These are phyloP conservation scores for Inga leiocalycina DNA, from an alignment of 306 rosid genomes.

Conservation along the genomic window DNA sequence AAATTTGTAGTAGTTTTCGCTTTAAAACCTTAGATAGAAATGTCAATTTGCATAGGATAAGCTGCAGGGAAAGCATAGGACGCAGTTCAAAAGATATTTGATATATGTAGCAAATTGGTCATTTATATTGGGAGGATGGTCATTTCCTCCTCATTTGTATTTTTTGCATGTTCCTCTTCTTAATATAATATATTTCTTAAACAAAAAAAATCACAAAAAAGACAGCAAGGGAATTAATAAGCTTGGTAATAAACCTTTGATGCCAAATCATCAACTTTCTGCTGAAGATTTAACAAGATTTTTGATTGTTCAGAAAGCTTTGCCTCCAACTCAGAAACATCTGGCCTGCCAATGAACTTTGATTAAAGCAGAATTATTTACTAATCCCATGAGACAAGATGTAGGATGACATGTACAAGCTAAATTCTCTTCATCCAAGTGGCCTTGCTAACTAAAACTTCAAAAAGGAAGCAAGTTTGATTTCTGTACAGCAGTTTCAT, in stretches of 20 bases:
- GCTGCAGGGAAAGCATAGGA: not conserved
- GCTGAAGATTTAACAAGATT: conserved; percentile 87
- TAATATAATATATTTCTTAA: not conserved
- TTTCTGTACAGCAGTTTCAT: not conserved
- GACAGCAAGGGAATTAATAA: conserved; percentile 8
- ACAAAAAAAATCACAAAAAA: not conserved
- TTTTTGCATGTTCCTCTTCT: not conserved
- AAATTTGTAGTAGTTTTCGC: not conserved
- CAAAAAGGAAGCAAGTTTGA: conserved; percentile 6
- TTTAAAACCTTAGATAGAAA: not conserved
- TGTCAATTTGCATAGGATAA: not conserved
- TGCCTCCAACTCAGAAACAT: conserved; percentile 87
- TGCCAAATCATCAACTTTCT: conserved; percentile 92
- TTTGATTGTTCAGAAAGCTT: conserved; percentile 93
- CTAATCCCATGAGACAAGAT: conserved; percentile 27
- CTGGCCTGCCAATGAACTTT: conserved; percentile 73
- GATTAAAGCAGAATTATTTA: conserved; percentile 41
- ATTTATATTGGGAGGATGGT: not conserved
- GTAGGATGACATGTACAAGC: conserved; percentile 1
- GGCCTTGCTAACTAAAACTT: conserved; percentile 4
- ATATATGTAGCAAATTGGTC: not conserved
- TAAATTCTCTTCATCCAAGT: conserved; percentile 15
- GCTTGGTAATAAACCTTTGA: conserved; percentile 70
- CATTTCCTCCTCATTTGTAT: not conserved
- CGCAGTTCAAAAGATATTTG: not conserved